Conservation (phyloP, 352 stramenopile species). For the Phytophthora vignae region DNA sequence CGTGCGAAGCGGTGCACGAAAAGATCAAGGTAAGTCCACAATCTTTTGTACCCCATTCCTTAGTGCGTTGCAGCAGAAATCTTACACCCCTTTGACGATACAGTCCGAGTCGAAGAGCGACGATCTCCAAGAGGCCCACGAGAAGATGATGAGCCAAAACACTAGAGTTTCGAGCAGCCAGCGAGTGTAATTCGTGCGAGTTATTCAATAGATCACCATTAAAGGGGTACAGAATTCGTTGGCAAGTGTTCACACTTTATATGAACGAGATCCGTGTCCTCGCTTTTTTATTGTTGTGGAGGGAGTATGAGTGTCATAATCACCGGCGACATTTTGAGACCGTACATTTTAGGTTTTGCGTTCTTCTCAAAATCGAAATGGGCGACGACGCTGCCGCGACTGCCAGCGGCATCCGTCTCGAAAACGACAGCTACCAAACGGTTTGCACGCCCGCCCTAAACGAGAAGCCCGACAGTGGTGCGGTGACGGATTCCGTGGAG, state of each 20-base stretch:
- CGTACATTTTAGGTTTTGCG: constrained; percentile 18
- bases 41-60: neutral
- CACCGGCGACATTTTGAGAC: constrained; percentile 18
- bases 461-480: constrained; percentile 15
- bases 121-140: constrained; percentile 11
- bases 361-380: constrained; percentile 16
- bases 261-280: neutral
- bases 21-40: constrained; percentile 45
- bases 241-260: neutral
- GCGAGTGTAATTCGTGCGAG: constrained; percentile 21
- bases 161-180: constrained; percentile 23
- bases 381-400: constrained; percentile 5
- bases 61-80: neutral
- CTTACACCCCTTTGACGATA: constrained; percentile 1
- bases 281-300: no score
- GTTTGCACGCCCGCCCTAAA: constrained; percentile 17
- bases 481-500: neutral
- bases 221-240: neutral
- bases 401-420: constrained; percentile 8
- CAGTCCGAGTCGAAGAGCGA: constrained; percentile 17
- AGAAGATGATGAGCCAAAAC: constrained; percentile 23
- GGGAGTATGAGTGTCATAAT: no score
- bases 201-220: neutral
- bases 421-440: constrained; percentile 20
- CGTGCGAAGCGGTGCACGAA: constrained; percentile 53